Base-by-base conservation (phyloP, 2,329 filamentous ascomycete species). In the Fusarium incarnatum region DNA sequence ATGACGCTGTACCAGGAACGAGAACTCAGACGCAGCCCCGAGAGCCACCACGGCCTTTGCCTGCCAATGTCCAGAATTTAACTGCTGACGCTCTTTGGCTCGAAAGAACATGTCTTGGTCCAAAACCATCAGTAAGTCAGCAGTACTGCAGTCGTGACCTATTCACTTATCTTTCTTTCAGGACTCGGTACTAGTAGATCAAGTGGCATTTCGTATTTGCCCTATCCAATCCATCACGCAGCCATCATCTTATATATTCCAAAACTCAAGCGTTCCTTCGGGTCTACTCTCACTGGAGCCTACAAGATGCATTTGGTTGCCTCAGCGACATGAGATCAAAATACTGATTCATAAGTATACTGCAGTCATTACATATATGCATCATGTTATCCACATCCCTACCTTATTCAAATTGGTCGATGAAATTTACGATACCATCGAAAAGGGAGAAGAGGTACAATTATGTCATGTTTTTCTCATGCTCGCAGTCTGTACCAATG, bases 31-130 rank as follows among this genome's bases (percentile, higher is more conserved):
- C 23, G 23, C 49, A n/a, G 13, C 34, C 49, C 15, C 56, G 41
- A 11, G 58, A 70, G 34, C 41, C 56, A 8, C 55, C 63, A 13
- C 63, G 67, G 20, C 46, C 56, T 11, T 47, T 79, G 42, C 77
- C 78, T n/a, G 65, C 75, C 23, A 74, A 75, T 32, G 73, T 79
- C 27, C 78, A 79, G 50, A 76, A 77, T 44, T 40, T 80, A 28
- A 78, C 77, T 13, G 77, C 77, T 3, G 78, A 80, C 68, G 78
- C 77, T 41, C 65, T 80, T 57, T 77, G 76, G 71, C 68, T 80
- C 4, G 78, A 80, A 60, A 72, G 72, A 41, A 73, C 74, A 34
- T 80, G 75, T 37, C 72, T 77, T 34, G 75, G 74, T n/a, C 73
- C 75, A 18, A 75, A 76, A 48, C 60, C 76, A 57, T 70, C 71